phyloP scores from a whole-genome alignment of 495 filamentous ascomycete species.

The Aspergillus avenaceus region DNA sequence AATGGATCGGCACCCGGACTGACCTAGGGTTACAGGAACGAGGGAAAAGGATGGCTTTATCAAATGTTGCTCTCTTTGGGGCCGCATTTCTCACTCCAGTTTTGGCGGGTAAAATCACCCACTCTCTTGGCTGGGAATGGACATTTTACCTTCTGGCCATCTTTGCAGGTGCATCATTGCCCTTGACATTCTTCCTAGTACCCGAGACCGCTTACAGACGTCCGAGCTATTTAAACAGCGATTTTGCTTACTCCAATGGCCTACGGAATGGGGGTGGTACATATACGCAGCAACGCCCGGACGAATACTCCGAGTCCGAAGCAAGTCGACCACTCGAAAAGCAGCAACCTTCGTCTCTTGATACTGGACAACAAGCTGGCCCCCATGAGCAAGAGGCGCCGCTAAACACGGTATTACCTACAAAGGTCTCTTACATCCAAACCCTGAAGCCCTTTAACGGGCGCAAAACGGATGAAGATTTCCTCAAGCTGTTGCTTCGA shows the following conservation, averaged over 20 bases:
- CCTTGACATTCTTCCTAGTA: constrained; percentile 69
- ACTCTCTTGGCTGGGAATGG: constrained; percentile 70
- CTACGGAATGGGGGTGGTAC: constrained; percentile 1
- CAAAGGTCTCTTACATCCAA: constrained; percentile 49
- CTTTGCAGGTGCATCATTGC: constrained; percentile 58
- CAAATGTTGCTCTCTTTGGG: constrained; percentile 85
- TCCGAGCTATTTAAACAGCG: constrained; percentile 58
- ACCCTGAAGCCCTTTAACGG: constrained; percentile 73
- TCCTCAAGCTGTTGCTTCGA: constrained; percentile 56
- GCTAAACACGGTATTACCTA: constrained; percentile 8
- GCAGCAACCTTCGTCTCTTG: constrained; percentile 4
- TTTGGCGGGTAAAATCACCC: constrained; percentile 79
- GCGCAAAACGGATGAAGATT: constrained; percentile 64
- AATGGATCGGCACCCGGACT: not conserved
- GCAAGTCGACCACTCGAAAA: not conserved
- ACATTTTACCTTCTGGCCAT: constrained; percentile 71
- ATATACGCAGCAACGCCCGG: constrained; percentile 9
- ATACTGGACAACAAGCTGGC: not conserved
- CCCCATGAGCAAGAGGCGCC: not conserved
- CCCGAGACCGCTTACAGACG: constrained; percentile 82
- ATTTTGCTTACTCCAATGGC: constrained; percentile 34
- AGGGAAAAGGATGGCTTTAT: constrained; percentile 84
- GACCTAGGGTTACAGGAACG: constrained; percentile 50
- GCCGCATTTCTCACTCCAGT: constrained; percentile 91
- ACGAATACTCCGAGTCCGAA: constrained; percentile 14